These are phyloP conservation scores for Cytospora mali DNA, from an alignment of 2,329 filamentous ascomycete genomes.

Conservation along the genomic window DNA sequence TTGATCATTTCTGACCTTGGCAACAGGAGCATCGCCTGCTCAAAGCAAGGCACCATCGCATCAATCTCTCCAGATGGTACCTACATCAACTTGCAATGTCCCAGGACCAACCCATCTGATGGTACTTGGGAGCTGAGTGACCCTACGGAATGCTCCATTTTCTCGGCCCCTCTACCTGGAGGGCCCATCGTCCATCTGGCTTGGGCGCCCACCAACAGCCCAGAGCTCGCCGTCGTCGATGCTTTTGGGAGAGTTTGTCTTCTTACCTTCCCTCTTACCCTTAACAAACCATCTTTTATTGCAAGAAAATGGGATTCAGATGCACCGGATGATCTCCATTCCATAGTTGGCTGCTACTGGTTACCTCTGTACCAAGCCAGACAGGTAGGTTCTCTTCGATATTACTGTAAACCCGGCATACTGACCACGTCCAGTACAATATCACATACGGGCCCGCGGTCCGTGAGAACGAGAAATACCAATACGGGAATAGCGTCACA, in stretches of 20 bases:
- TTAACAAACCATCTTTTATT: conserved; percentile 69
- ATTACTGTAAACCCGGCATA: neutral
- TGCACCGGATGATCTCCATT: conserved; percentile 71
- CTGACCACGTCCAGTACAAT: conserved; percentile 43
- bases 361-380: conserved; percentile 60
- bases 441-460: conserved; percentile 62
- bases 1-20: conserved; percentile 25
- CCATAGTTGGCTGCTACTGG: conserved; percentile 86
- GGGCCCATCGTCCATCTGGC: conserved; percentile 76
- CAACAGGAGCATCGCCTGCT: conserved; percentile 80
- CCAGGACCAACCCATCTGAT: conserved; percentile 68
- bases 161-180: conserved; percentile 63
- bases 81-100: conserved; percentile 70
- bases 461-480: conserved; percentile 66
- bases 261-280: conserved; percentile 67
- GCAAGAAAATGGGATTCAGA: conserved; percentile 68
- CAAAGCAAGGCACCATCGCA: conserved; percentile 82
- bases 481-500: conserved; percentile 67
- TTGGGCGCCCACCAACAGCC: conserved; percentile 73
- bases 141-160: conserved; percentile 63
- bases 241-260: conserved; percentile 76
- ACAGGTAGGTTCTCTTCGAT: conserved; percentile 38
- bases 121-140: conserved; percentile 78
- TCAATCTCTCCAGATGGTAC: conserved; percentile 74
- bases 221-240: conserved; percentile 84